Evolutionary conservation across 768 basidiomycete species (phyloP), one percentile per base, ranked within the genome.

Genomic region (Cystobasidium onofrii): DNA sequence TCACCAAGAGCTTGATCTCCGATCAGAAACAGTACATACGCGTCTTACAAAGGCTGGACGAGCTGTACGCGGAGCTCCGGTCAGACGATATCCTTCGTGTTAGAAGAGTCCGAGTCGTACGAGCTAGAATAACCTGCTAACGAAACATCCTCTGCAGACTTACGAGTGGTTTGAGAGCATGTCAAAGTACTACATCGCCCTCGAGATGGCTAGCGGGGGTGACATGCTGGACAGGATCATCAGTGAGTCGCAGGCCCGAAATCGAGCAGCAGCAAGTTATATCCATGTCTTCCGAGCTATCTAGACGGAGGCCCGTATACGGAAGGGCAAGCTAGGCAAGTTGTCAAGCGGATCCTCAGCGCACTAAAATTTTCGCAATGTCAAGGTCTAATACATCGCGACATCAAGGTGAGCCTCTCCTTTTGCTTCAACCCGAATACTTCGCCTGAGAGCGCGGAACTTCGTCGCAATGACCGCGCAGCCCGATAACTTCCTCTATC

Each of bases 401-500:
- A 66, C 44, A 66, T 66, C 34, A 66, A 66, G 61, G 61, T 63
- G 61, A 63, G 39, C n/a, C 39, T 33, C 25, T 9, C 29, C 31
- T 27, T 20, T 15, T 25, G 39, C 31, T 25, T 13, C n/a, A 31
- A 33, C 61, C 31, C 31, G 61, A 63, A 23, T 20, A 33, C 29
- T 63, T 25, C 54, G 54, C 61, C 52, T 29, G 52, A 54, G 27
- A n/a, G 20, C 52, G 52, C 52, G 20, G 20, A 54, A n/a, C 52
- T 54, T 54, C 10, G n/a, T 27, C 31, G 29, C 33, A 20, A 33
- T 63, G n/a, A 63, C n/a, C 20, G n/a, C 39, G 31, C 33, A 63
- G 64, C 64, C 44, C 33, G 64, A 66, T 43, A 66, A 66, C 64
- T 50, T 66, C 44, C 31, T 66, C 34, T 66, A 66, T 44, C 64